Conservation (phyloP, 1,284 basidiomycete species). For the Puccinia sorghi region DNA sequence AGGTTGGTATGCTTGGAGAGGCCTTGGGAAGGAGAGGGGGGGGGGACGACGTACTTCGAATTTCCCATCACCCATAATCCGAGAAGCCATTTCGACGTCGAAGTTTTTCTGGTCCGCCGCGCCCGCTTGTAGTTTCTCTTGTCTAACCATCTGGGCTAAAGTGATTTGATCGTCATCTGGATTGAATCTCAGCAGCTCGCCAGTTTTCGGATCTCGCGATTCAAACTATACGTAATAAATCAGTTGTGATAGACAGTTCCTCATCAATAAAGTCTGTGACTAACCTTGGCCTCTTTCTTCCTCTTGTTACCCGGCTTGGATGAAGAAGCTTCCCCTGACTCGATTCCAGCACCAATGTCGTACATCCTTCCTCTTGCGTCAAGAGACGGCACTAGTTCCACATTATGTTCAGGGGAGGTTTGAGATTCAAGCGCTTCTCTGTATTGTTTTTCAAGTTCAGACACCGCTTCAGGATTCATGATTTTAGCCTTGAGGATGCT, state of each 20-base stretch:
- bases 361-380: conserved; percentile 84
- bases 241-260: not conserved
- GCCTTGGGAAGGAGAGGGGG: not conserved
- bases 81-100: conserved; percentile 82
- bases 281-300: conserved; percentile 72
- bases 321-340: conserved; percentile 60
- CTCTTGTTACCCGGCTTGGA: conserved; percentile 68
- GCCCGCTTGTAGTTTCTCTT: conserved; percentile 86
- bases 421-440: conserved; percentile 61
- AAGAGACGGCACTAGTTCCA: conserved; percentile 85
- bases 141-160: conserved; percentile 85
- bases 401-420: conserved; percentile 55
- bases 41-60: conserved; percentile 65
- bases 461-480: conserved; percentile 71
- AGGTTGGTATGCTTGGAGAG: not conserved
- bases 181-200: conserved; percentile 76
- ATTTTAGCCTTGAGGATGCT: conserved; percentile 87
- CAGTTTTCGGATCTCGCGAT: conserved; percentile 81
- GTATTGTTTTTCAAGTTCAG: conserved; percentile 76
- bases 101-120: conserved; percentile 84
- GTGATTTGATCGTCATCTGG: conserved; percentile 84
- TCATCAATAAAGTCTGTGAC: conserved; percentile 39
- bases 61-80: conserved; percentile 81
- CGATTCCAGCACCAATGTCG: conserved; percentile 75
- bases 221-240: conserved; percentile 65